Base-by-base conservation (phyloP, 176 grass and related monocot genomes). In the Puccinellia tenuiflora region DNA sequence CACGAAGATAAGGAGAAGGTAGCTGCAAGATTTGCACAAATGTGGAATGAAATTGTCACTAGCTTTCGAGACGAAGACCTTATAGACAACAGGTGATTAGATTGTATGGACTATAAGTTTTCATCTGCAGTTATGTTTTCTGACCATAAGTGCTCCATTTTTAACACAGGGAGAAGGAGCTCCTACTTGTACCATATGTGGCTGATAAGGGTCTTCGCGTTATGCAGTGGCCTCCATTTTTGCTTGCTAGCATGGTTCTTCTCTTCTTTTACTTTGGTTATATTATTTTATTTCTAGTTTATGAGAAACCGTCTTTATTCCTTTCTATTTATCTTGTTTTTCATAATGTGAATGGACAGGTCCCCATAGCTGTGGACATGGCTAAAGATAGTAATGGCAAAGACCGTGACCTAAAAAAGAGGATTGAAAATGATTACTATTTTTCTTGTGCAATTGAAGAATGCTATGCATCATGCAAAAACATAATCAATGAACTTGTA, bases 301-400 rank as follows among this genome's bases (percentile, higher is more conserved):
- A 71, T 31, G 35, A 26, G 54, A 64, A n/a, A 15, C 53, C 54
- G 62, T 34, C 11, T 37, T 79, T 35, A 45, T 64, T 78, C 7
- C 30, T 6, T 37, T 66, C 50, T 79, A 62, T 61, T 88, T 53
- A 26, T 78, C 18, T 64, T 89, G 9, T 80, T 81, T 28, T 81
- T 13, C 73, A 85, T 50, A 68, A 34, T 70, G 53, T 82, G 35
- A 86, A 77, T 90, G 9, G 16, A 25, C 81, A 98, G 95, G 79
- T 98, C 39, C 95, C 95, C 4, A 94, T 98, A 95, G 95, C 95
- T 55, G 81, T 98, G 81, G 90, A 98, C 82, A 98, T 98, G 92
- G 95, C 95, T 66, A 94, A 91, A 86, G 92, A 95, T 84, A 91
- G 90, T 79, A 90, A 91, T 33, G 68, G 85, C 30, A 93, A 93